A percentile compares a stretch with the other conserved stretches of the same genome.
Evolutionary conservation across 768 basidiomycete species (phyloP).

Genomic region (Phanerochaete sordida): DNA sequence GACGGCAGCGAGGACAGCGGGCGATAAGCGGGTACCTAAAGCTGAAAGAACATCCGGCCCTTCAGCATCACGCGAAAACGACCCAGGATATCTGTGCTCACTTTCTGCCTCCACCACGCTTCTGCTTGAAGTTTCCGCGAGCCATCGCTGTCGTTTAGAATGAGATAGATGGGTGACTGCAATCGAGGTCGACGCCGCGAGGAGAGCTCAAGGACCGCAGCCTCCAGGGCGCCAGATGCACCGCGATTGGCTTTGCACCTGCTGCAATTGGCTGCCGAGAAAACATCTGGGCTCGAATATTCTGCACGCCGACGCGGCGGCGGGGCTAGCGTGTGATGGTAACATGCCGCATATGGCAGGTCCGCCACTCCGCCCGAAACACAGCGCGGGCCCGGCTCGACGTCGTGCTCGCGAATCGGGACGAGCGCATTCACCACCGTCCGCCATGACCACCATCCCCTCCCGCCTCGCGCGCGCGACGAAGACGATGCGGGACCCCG

Average conservation of each 20-base stretch:
- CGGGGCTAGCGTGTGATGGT: neutral
- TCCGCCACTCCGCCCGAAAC: neutral
- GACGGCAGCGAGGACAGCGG: constrained; percentile 1
- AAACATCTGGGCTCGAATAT: neutral
- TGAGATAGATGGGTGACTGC: no score
- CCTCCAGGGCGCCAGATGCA: neutral
- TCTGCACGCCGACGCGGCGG: neutral
- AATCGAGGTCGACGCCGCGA: no score
- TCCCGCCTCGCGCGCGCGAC: constrained; percentile 77
- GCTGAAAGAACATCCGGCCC: constrained; percentile 12
- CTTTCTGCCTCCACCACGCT: constrained; percentile 83
- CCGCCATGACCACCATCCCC: constrained; percentile 79
- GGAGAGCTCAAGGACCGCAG: neutral
- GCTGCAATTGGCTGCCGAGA: neutral
- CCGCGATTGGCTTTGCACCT: neutral
- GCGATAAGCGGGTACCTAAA: constrained; percentile 55
- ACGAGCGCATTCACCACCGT: neutral
- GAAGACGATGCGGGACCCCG: constrained; percentile 47
- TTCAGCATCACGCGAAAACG: neutral
- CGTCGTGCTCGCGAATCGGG: neutral
- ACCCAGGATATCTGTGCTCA: constrained; percentile 7
- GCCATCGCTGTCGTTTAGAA: constrained; percentile 22
- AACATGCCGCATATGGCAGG: neutral
- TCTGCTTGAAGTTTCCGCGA: constrained; percentile 79
- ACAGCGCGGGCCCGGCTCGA: neutral